A percentile compares a stretch with the other conserved stretches of the same genome.
Evolutionary conservation across 305 asterid genomes (phyloP).

Genomic region (Caryopteris hybrid): DNA sequence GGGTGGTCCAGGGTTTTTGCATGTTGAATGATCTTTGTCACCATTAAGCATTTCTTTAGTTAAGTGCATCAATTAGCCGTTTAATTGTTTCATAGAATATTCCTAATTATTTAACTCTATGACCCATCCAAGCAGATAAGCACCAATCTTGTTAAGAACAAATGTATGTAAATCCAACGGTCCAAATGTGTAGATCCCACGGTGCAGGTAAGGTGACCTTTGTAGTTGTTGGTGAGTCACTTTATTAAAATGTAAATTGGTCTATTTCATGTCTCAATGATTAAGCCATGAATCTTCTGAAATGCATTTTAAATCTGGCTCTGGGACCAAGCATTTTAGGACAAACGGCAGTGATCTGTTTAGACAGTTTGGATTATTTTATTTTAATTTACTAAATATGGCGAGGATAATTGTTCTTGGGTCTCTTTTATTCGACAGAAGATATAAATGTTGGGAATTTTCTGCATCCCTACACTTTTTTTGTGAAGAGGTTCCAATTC

Average conservation of each 20-base stretch:
- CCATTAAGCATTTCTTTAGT: background rate
- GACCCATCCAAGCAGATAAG: conserved; percentile 6
- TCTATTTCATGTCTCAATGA: conserved; percentile 11
- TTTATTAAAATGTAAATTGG: conserved; percentile 3
- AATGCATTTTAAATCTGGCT: background rate
- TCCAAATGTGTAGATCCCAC: conserved; percentile 18
- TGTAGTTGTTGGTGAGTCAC: conserved; percentile 17
- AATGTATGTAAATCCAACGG: background rate
- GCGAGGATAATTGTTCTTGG: background rate
- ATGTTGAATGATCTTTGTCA: background rate
- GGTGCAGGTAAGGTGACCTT: conserved; percentile 21
- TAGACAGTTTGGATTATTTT: background rate
- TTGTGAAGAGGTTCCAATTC: no score
- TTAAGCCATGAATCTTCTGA: conserved; percentile 7
- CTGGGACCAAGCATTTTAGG: background rate
- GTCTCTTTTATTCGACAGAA: background rate
- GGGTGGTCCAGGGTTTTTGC: background rate
- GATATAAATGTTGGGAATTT: no score
- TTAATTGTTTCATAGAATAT: background rate
- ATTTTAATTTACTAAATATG: background rate
- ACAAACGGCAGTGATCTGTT: background rate
- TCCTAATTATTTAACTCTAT: background rate
- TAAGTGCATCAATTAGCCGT: background rate
- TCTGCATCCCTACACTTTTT: no score
- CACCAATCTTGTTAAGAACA: background rate